Percentiles rank a stretch among this genome's conserved stretches.
Conservation (phyloP, 495 filamentous ascomycete species). For the Podospora conica region DNA sequence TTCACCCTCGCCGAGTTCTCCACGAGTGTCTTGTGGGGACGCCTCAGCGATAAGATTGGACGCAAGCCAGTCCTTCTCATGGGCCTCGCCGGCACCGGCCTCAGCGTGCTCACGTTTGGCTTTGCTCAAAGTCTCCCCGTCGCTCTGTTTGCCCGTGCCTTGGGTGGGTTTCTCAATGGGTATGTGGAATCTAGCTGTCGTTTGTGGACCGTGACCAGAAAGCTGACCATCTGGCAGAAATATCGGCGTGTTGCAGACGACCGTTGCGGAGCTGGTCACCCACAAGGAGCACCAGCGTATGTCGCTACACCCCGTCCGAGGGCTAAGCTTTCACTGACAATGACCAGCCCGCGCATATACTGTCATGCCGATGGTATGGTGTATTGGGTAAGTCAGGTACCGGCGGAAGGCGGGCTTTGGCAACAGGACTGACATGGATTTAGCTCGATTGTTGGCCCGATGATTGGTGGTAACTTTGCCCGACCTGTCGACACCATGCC, state of each 20-base stretch:
- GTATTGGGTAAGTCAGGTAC: slow-evolving; percentile 60
- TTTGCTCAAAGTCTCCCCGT: slow-evolving; percentile 79
- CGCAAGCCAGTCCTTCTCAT: slow-evolving; percentile 88
- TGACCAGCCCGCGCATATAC: slow-evolving; percentile 74
- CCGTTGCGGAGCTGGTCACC: slow-evolving; percentile 86
- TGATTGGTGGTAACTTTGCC: slow-evolving; percentile 83
- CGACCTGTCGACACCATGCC: slow-evolving; percentile 80
- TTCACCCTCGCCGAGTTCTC: slow-evolving; percentile 96
- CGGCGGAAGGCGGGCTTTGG: background rate
- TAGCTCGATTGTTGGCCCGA: slow-evolving; percentile 74
- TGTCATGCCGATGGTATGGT: slow-evolving; percentile 98
- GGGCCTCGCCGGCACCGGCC: slow-evolving; percentile 78
- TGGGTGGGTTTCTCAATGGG: slow-evolving; percentile 92
- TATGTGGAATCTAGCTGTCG: slow-evolving; percentile 31
- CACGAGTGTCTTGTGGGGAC: slow-evolving; percentile 84
- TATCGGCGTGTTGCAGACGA: slow-evolving; percentile 91
- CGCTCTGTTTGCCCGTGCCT: slow-evolving; percentile 78
- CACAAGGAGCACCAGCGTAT: slow-evolving; percentile 84
- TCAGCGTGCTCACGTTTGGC: slow-evolving; percentile 92
- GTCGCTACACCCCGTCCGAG: slow-evolving; percentile 22
- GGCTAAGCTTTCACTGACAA: slow-evolving; percentile 23
- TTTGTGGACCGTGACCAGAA: slow-evolving; percentile 9
- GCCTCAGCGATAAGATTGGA: slow-evolving; percentile 85
- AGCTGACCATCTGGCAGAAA: slow-evolving; percentile 47
- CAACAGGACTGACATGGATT: slow-evolving; percentile 11